These are phyloP conservation scores for Phytophthora rubi DNA, from an alignment of 352 stramenopile genomes.

Conservation along the genomic window DNA sequence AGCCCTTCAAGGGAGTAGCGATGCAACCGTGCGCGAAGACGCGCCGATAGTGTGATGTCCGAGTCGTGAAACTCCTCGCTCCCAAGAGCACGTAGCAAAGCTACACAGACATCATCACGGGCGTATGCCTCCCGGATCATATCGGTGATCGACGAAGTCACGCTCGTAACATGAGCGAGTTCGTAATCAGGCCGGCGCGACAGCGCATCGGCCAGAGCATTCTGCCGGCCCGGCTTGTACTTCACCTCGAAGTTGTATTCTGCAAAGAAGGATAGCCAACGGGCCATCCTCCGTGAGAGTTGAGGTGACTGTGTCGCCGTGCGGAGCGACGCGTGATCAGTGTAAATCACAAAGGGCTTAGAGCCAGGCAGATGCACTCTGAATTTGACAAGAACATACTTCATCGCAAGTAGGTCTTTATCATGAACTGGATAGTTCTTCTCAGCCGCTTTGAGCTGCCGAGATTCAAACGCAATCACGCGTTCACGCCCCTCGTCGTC, in stretches of 20 bases:
- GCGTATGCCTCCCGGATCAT: too few relatives aligned
- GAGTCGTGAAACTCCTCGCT: too few relatives aligned
- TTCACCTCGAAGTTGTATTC: conserved; percentile 7
- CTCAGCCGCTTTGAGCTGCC: neutral
- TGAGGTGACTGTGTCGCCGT: neutral
- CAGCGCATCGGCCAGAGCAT: neutral
- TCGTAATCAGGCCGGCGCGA: neutral
- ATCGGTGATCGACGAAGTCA: too few relatives aligned
- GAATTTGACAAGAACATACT: conserved; percentile 6
- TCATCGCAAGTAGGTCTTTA: conserved; percentile 5
- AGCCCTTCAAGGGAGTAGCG: too few relatives aligned
- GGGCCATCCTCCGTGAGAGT: neutral
- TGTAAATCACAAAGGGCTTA: neutral
- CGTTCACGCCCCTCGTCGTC: too few relatives aligned
- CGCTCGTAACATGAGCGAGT: too few relatives aligned
- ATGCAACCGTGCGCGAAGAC: too few relatives aligned
- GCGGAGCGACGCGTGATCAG: neutral
- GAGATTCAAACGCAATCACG: neutral
- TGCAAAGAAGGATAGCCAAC: conserved; percentile 2
- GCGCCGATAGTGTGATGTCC: too few relatives aligned
- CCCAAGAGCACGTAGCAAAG: too few relatives aligned
- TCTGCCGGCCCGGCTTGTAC: conserved; percentile 1
- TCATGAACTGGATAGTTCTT: too few relatives aligned
- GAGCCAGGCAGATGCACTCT: neutral
- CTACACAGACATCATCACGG: too few relatives aligned